Base-by-base conservation (phyloP, 1,284 basidiomycete species). In the Marasmius sp. region DNA sequence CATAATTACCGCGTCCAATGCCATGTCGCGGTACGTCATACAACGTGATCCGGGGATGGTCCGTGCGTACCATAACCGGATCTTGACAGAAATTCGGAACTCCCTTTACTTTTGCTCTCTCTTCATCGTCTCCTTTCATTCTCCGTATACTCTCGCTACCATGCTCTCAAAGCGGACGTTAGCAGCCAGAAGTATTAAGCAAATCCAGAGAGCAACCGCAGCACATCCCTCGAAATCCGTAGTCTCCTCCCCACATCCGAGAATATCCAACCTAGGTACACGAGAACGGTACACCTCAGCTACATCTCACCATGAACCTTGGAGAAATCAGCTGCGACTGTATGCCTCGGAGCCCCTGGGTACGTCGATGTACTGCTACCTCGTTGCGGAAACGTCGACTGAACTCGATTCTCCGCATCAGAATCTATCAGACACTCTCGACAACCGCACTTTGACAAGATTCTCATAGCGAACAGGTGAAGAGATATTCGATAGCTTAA, bases 391-490 rank as follows among this genome's bases (percentile, higher is more conserved):
- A 47, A 47, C 41, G 45, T n/a, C 45, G 6, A 47, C 20, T 47
- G 45, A 47, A 47, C 45, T 18, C 6, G 2, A 14, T 47, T 27
- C 27, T 5, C 27, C 27, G 20, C 8, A 20, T 8, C 16, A 47
- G 45, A 47, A 47, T 18, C 45, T n/a, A 18, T 27, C n/a, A 47
- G 43, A 8, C 36, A 34, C 9, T 39, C 54, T 34, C 53, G 48
- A 9, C 59, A 57, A 33, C 54, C 61, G 6, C 61, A 63, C 41
- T 63, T 63, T 39, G 85, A 91, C 78, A 95, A 94, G 80, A 90
- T 95, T 61, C 81, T 95, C 45, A 87, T 95, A 61, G 93, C 93
- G 0, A 95, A 95, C 71, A 81, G 93, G 87, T 89, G 63, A 55
- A 73, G 65, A 10, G 37, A 56, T 22, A 37, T 34, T 45, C 8